Conservation (phyloP, 805 yeast genomes). For the Saccharomyces jurei region DNA sequence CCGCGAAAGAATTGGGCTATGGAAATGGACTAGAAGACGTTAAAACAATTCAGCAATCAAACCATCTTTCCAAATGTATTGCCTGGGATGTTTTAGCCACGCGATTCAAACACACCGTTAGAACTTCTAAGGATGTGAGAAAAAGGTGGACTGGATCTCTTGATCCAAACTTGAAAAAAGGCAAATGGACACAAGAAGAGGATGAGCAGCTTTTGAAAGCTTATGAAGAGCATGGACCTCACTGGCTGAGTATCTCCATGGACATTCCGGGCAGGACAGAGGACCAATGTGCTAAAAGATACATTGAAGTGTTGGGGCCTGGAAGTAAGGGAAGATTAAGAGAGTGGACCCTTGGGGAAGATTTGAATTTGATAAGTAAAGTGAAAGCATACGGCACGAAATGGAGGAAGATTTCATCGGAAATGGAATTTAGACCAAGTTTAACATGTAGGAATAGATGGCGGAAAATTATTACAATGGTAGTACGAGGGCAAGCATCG, state of each 20-base stretch:
- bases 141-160: constrained; percentile 83
- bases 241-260: constrained; percentile 77
- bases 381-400: constrained; percentile 73
- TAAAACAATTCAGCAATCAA: constrained; percentile 22
- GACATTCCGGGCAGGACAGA: constrained; percentile 81
- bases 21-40: constrained; percentile 30
- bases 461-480: constrained; percentile 76
- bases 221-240: constrained; percentile 60
- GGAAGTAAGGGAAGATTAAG: constrained; percentile 64
- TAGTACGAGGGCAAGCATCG: constrained; percentile 57
- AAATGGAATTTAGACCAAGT: constrained; percentile 73
- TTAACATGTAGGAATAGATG: constrained; percentile 87
- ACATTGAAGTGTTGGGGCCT: constrained; percentile 82
- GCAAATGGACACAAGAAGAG: constrained; percentile 80
- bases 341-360: constrained; percentile 77
- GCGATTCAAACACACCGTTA: constrained; percentile 36
- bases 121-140: constrained; percentile 76
- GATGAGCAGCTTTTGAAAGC: constrained; percentile 60
- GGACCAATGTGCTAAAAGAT: constrained; percentile 90
- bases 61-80: constrained; percentile 30
- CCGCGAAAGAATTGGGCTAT: constrained; percentile 30
- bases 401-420: constrained; percentile 74
- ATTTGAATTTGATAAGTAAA: constrained; percentile 53
- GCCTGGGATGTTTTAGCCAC: constrained; percentile 57
- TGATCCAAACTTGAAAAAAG: constrained; percentile 74